phyloP scores from a whole-genome alignment of 2,329 filamentous ascomycete species.

The Sporothrix sp. region DNA sequence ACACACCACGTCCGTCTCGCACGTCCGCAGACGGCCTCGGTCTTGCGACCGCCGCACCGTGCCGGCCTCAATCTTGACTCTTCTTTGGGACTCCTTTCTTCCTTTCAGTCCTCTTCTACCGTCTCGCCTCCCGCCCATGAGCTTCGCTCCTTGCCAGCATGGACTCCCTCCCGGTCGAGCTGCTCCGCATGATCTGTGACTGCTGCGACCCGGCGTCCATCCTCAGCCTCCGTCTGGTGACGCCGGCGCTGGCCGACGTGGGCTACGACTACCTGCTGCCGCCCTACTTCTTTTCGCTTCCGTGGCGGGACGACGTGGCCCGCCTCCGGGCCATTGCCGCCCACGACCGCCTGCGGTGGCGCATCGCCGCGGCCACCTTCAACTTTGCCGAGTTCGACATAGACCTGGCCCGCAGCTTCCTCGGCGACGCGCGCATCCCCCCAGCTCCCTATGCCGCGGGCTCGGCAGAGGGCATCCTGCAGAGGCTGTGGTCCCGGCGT shows the following conservation, averaged over 20 bases:
- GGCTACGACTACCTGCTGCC: conserved; percentile 35
- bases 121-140: background rate
- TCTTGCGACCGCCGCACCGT: conserved; percentile 6
- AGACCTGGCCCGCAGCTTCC: conserved; percentile 29
- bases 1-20: background rate
- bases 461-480: conserved; percentile 26
- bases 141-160: conserved; percentile 16
- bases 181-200: conserved; percentile 32
- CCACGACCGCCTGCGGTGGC: conserved; percentile 32
- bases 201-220: conserved; percentile 32
- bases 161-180: conserved; percentile 21
- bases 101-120: background rate
- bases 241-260: conserved; percentile 29
- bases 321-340: conserved; percentile 35
- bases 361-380: conserved; percentile 35
- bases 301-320: conserved; percentile 36
- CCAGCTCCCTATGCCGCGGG: too few relatives aligned
- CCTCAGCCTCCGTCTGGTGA: conserved; percentile 32
- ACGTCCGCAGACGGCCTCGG: background rate
- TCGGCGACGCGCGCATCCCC: too few relatives aligned
- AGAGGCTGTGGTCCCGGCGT: conserved; percentile 8
- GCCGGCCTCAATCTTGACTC: background rate
- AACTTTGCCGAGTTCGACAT: conserved; percentile 35
- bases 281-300: conserved; percentile 32
- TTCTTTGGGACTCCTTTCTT: background rate